Evolutionary conservation across 306 rosid species (phyloP), one percentile per base, ranked within the genome.

Genomic region (Vicia villosa): DNA sequence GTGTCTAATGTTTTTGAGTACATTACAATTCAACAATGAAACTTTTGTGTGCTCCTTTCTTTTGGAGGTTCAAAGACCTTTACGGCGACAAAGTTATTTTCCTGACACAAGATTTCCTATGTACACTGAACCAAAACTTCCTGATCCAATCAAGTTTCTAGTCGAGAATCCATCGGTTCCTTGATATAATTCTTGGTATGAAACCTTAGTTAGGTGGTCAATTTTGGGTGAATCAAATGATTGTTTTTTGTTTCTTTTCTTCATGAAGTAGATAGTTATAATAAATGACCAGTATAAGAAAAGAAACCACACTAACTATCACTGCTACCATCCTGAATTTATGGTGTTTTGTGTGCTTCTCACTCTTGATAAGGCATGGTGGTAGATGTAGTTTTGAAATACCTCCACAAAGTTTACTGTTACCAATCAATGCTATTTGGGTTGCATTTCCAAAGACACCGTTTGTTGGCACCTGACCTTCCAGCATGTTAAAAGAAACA

Each of bases 41-140:
- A 56, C 68, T 74, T 43, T 56, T 66, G 43, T 17, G 65, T 43
- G 68, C 68, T 43, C 73, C 73, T 2, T 66, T 66, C 5, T 43
- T 36, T 43, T 74, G 73, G 24, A 74, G 79, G 14, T 54, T 74
- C 3, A n/a, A 74, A 15, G 7, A 74, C 78, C n/a, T 74, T 74
- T 14, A 74, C 15, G 4, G 69, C 79, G 47, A 75, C 45, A 8
- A 6, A 7, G 9, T 9, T 67, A n/a, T 66, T 45, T 67, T 66
- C n/a, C 56, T 1, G 28, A 50, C 26, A 19, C 26, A 42, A 74
- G 10, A 40, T 11, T 14, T 43, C 54, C 54, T 66, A 4, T 56
- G 11, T 30, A 75, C 8, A 60, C 69, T 1, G 14, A 36, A 2
- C 57, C 74, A 49, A 67, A 68, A 22, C 36, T 16, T 47, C 70